phyloP scores from a whole-genome alignment of 805 yeast genomes.

The Scheffersomyces coipomensis region DNA sequence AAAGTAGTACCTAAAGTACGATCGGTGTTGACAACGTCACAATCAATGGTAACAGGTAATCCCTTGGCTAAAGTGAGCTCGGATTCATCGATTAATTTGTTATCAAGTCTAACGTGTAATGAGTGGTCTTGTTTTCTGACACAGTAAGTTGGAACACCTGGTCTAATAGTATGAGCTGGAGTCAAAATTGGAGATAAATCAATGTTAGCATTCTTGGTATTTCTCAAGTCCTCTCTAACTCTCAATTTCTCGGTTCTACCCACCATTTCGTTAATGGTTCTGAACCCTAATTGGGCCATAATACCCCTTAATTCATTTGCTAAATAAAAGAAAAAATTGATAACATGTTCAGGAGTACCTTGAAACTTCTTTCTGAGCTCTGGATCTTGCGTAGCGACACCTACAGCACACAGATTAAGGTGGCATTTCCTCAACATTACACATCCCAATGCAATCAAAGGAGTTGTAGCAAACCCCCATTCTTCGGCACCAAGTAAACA shows the following conservation, averaged over 20 bases:
- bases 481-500: slow-evolving; percentile 97
- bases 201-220: slow-evolving; percentile 85
- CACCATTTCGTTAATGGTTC: slow-evolving; percentile 96
- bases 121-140: slow-evolving; percentile 93
- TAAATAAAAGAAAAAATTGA: slow-evolving; percentile 93
- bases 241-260: slow-evolving; percentile 91
- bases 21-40: slow-evolving; percentile 92
- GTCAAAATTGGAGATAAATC: slow-evolving; percentile 92
- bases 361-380: slow-evolving; percentile 84
- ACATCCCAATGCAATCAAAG: slow-evolving; percentile 96
- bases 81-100: slow-evolving; percentile 93
- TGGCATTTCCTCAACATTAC: slow-evolving; percentile 90
- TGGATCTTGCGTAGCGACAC: slow-evolving; percentile 98
- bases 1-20: slow-evolving; percentile 94
- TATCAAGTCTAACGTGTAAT: slow-evolving; percentile 89
- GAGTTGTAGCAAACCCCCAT: slow-evolving; percentile 97
- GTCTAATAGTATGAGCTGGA: slow-evolving; percentile 94
- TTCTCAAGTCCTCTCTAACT: slow-evolving; percentile 82
- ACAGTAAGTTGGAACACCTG: slow-evolving; percentile 93
- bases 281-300: slow-evolving; percentile 94
- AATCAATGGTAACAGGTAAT: slow-evolving; percentile 91
- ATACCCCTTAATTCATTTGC: slow-evolving; percentile 87
- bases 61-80: slow-evolving; percentile 95
- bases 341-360: slow-evolving; percentile 98
- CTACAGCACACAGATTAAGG: slow-evolving; percentile 93